These are phyloP conservation scores for Sarocladium kiliense DNA, from an alignment of 2,329 filamentous ascomycete genomes.

Conservation along the genomic window DNA sequence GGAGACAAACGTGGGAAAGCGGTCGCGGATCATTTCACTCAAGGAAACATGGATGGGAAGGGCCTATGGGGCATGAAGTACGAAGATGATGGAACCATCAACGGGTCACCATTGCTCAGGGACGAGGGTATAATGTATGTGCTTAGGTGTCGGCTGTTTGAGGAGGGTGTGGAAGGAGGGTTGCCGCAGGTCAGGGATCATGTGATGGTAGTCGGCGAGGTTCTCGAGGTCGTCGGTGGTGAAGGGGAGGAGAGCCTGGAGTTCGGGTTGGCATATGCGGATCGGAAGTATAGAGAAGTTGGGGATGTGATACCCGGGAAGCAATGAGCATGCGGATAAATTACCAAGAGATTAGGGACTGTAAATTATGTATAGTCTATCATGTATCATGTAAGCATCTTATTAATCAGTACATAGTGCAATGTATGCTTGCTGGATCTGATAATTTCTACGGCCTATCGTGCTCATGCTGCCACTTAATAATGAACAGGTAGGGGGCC, in stretches of 20 bases:
- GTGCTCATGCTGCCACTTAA: too few relatives aligned
- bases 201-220: constrained; percentile 47
- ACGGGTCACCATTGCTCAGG: constrained; percentile 35
- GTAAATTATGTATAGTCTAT: too few relatives aligned
- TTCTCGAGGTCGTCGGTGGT: constrained; percentile 37
- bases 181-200: constrained; percentile 46
- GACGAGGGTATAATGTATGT: constrained; percentile 50
- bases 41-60: constrained; percentile 37
- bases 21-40: constrained; percentile 47
- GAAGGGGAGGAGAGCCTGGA: constrained; percentile 19
- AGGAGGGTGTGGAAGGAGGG: constrained; percentile 34
- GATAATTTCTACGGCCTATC: too few relatives aligned
- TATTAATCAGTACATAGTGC: too few relatives aligned
- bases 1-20: constrained; percentile 41
- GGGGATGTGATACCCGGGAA: constrained; percentile 26
- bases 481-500: too few relatives aligned
- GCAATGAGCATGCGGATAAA: too few relatives aligned
- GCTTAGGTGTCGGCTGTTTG: constrained; percentile 32
- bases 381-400: too few relatives aligned
- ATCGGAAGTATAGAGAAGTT: constrained; percentile 41
- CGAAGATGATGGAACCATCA: constrained; percentile 14
- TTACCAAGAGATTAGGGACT: too few relatives aligned
- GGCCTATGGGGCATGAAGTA: constrained; percentile 33
- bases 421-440: too few relatives aligned
- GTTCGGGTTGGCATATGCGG: constrained; percentile 44